Conservation (phyloP, 495 filamentous ascomycete species). For the Hypoxylon perforatum region DNA sequence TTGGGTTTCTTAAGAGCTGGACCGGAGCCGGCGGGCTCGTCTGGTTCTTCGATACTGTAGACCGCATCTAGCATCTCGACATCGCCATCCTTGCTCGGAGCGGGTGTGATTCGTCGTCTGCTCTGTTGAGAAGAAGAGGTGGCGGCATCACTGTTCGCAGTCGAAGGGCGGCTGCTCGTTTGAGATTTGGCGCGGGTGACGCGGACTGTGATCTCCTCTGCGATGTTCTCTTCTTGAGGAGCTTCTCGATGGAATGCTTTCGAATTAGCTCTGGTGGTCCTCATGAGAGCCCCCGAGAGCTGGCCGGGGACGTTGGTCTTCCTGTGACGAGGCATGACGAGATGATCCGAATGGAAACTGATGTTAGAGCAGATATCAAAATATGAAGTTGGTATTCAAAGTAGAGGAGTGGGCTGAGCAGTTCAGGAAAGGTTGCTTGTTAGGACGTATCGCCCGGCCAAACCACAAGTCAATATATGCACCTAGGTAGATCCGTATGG, state of each 20-base stretch:
- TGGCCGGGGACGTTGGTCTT: too few relatives aligned
- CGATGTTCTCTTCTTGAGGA: constrained; percentile 4
- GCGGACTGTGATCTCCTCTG: constrained; percentile 23
- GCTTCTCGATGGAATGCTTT: not conserved
- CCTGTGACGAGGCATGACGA: too few relatives aligned
- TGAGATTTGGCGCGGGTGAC: constrained; percentile 14
- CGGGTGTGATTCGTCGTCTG: not conserved
- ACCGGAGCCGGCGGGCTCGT: constrained; percentile 8
- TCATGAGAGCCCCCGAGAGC: too few relatives aligned
- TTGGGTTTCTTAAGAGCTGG: constrained; percentile 35
- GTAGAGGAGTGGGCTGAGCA: too few relatives aligned
- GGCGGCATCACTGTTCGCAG: constrained; percentile 14
- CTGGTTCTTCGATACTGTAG: constrained; percentile 32
- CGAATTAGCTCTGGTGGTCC: constrained; percentile 7
- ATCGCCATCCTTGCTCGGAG: constrained; percentile 19
- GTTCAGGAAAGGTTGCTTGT: not conserved
- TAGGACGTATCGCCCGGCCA: too few relatives aligned
- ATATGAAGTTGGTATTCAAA: too few relatives aligned
- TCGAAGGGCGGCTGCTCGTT: constrained; percentile 23
- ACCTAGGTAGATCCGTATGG: too few relatives aligned
- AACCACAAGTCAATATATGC: too few relatives aligned
- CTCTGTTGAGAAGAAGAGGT: not conserved
- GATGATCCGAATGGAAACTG: too few relatives aligned
- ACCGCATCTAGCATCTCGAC: constrained; percentile 26
- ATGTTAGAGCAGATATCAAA: too few relatives aligned